phyloP scores from a whole-genome alignment of 768 basidiomycete species.

The Pleurotus pulmonarius region DNA sequence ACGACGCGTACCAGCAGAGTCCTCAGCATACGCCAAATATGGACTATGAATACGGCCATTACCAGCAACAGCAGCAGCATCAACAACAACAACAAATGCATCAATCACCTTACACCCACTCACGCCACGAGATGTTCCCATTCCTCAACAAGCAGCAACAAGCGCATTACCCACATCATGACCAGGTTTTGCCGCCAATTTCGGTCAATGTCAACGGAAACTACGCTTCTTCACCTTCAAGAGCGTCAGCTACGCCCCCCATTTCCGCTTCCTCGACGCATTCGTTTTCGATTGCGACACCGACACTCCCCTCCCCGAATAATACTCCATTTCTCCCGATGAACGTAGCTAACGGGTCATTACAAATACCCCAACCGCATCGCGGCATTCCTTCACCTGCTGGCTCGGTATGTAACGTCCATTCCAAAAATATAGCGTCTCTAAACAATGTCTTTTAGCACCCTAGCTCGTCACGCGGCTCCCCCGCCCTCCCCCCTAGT shows the following conservation, averaged over 20 bases:
- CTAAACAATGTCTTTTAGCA: neutral
- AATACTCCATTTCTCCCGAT: conserved; percentile 11
- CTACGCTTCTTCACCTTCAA: conserved; percentile 1
- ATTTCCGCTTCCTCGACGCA: conserved; percentile 2
- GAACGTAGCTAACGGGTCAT: neutral
- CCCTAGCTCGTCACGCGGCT: conserved; percentile 6
- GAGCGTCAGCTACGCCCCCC: conserved; percentile 4
- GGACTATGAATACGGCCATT: conserved; percentile 16
- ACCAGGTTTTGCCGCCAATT: conserved; percentile 4
- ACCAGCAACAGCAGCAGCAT: conserved; percentile 12
- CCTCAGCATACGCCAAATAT: conserved; percentile 11
- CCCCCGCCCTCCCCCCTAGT: conserved; percentile 6
- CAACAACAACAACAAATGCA: conserved; percentile 12
- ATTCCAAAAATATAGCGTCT: neutral
- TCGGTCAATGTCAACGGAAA: conserved; percentile 1
- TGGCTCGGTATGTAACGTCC: neutral
- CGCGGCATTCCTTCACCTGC: conserved; percentile 6
- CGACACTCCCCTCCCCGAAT: conserved; percentile 1
- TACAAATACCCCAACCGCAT: neutral
- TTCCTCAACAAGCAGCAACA: conserved; percentile 10
- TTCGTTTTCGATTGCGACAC: conserved; percentile 2
- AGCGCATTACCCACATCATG: neutral
- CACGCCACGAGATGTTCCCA: conserved; percentile 9
- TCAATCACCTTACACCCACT: conserved; percentile 10
- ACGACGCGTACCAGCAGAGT: conserved; percentile 14